Evolutionary conservation across 805 yeast genomes (phyloP).

Genomic region (Ogataea degrootiae): DNA sequence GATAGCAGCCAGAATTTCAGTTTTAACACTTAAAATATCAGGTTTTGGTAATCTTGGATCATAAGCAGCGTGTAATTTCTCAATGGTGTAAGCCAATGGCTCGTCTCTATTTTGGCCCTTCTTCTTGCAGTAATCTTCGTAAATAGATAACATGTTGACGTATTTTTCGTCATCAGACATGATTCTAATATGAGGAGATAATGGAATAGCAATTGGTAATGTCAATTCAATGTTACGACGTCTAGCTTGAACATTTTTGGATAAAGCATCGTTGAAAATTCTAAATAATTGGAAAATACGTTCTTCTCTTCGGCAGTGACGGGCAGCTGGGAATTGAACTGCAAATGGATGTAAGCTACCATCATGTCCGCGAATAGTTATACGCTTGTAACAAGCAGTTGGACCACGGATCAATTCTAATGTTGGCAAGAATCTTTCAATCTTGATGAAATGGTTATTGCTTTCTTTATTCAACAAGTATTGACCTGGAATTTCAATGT

Average conservation of each 20-base stretch:
- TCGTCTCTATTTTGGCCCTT: conserved; percentile 77
- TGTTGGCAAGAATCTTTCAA: conserved; percentile 86
- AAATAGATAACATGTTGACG: conserved; percentile 72
- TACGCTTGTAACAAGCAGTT: conserved; percentile 82
- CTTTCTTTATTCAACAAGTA: conserved; percentile 83
- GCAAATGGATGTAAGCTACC: conserved; percentile 91
- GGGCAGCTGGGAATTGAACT: conserved; percentile 95
- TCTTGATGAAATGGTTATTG: conserved; percentile 86
- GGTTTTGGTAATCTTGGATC: conserved; percentile 94
- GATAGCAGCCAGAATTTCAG: conserved; percentile 86
- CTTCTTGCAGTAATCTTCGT: conserved; percentile 79
- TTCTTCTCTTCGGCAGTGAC: conserved; percentile 96
- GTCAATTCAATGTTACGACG: conserved; percentile 81
- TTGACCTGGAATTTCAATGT: conserved; percentile 96
- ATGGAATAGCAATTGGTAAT: conserved; percentile 86
- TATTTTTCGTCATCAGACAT: conserved; percentile 78
- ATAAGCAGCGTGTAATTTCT: conserved; percentile 84
- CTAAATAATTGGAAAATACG: conserved; percentile 88
- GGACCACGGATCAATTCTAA: conserved; percentile 87
- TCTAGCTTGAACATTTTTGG: conserved; percentile 81
- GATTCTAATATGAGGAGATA: conserved; percentile 90
- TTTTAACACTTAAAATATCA: conserved; percentile 79
- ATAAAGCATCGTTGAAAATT: conserved; percentile 75
- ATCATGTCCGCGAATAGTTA: conserved; percentile 89
- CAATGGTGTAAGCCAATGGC: conserved; percentile 80